A percentile compares a stretch with the other conserved stretches of the same genome.
These are phyloP conservation scores for Sarcomyxa edulis DNA, from an alignment of 768 basidiomycete species.

Conservation along the genomic window DNA sequence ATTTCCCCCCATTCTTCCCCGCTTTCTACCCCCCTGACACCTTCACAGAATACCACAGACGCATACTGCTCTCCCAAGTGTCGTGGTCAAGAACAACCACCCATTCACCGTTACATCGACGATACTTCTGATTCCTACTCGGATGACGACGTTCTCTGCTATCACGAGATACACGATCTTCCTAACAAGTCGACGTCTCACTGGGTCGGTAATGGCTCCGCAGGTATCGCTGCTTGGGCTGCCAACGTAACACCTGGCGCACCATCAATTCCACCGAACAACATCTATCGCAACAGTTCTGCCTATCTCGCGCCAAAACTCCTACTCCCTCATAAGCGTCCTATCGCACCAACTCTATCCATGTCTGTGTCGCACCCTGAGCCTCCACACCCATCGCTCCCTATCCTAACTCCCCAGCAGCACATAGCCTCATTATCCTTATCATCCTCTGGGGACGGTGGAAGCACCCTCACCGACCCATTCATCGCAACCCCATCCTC, in stretches of 20 bases:
- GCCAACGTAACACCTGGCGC: slow-evolving; percentile 31
- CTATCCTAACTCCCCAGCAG: slow-evolving; percentile 27
- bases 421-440: slow-evolving; percentile 25
- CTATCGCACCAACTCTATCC: slow-evolving; percentile 45
- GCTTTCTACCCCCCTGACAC: slow-evolving; percentile 13
- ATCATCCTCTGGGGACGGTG: slow-evolving; percentile 17
- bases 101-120: slow-evolving; percentile 18
- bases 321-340: slow-evolving; percentile 32
- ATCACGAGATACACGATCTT: slow-evolving; percentile 4
- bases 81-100: slow-evolving; percentile 26
- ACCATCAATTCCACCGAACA: slow-evolving; percentile 14
- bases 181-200: slow-evolving; percentile 10
- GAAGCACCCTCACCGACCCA: slow-evolving; percentile 39
- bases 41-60: slow-evolving; percentile 23
- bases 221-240: slow-evolving; percentile 44
- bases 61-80: slow-evolving; percentile 52
- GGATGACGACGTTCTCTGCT: slow-evolving; percentile 4
- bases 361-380: slow-evolving; percentile 35
- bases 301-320: slow-evolving; percentile 29
- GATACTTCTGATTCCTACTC: neutral
- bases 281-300: slow-evolving; percentile 11
- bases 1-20: slow-evolving; percentile 4
- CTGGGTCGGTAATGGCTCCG: slow-evolving; percentile 34
- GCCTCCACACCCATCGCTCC: slow-evolving; percentile 19
- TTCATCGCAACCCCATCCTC: slow-evolving; percentile 49